Percentiles rank a stretch among this genome's conserved stretches.
phyloP scores from a whole-genome alignment of 2,329 filamentous ascomycete genomes.

The Trichoderma lentiforme region DNA sequence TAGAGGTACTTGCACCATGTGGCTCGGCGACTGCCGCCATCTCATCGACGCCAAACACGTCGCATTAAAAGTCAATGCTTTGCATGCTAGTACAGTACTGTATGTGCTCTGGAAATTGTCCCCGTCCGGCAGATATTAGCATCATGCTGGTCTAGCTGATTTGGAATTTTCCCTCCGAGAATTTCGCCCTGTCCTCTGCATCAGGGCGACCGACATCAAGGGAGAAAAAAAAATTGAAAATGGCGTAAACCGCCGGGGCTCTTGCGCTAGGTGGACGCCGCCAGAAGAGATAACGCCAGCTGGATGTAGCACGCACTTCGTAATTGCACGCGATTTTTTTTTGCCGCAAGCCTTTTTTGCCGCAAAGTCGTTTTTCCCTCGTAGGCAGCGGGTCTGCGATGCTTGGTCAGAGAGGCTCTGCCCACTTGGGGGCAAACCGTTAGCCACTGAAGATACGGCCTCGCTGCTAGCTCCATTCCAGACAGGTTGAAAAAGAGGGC shows the following conservation, averaged over 20 bases:
- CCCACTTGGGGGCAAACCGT: constrained; percentile 10
- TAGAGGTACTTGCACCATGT: background rate
- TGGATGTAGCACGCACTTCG: constrained; percentile 12
- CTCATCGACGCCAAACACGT: background rate
- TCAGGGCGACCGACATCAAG: background rate
- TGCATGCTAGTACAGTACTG: background rate
- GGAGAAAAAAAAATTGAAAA: background rate
- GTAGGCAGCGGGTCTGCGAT: constrained; percentile 14
- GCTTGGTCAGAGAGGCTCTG: constrained; percentile 6
- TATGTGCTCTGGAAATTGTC: background rate
- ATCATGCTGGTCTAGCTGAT: constrained; percentile 3
- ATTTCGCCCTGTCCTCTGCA: background rate
- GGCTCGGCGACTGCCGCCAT: background rate
- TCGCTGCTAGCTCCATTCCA: background rate
- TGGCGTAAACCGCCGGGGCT: constrained; percentile 18
- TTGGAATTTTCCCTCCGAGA: constrained; percentile 3
- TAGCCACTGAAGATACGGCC: background rate
- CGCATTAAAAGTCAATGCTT: constrained; percentile 7
- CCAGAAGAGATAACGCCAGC: constrained; percentile 16
- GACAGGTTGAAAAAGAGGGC: background rate
- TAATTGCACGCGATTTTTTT: constrained; percentile 13
- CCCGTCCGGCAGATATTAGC: background rate
- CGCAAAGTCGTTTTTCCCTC: background rate
- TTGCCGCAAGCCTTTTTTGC: constrained; percentile 12
- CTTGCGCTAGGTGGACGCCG: constrained; percentile 19